A percentile compares a stretch with the other conserved stretches of the same genome.
These are phyloP conservation scores for Epichloe gansuensis DNA, from an alignment of 2,329 filamentous ascomycete genomes.

Conservation along the genomic window DNA sequence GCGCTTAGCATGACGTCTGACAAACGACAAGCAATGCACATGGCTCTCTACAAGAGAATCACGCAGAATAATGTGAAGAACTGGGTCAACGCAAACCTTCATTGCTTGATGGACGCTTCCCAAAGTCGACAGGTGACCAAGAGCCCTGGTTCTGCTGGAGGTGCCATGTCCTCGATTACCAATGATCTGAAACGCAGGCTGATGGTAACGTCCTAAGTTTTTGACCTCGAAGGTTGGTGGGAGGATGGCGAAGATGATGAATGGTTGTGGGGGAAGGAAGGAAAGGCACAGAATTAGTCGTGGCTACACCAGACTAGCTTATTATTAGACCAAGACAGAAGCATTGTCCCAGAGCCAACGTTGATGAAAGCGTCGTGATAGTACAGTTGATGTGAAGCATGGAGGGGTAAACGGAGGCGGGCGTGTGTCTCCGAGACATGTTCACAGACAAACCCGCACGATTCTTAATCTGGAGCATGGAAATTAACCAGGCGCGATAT, in stretches of 20 bases:
- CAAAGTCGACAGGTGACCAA: neutral
- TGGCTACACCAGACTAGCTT: no score
- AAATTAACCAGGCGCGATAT: neutral
- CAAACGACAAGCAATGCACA: constrained; percentile 30
- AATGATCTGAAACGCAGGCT: neutral
- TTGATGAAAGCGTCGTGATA: no score
- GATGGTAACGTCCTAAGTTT: neutral
- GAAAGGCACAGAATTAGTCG: neutral
- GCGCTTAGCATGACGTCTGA: constrained; percentile 63
- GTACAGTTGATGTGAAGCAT: no score
- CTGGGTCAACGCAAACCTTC: constrained; percentile 1
- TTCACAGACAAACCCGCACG: neutral
- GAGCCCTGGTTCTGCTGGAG: neutral
- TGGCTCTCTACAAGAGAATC: constrained; percentile 4
- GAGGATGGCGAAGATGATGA: neutral
- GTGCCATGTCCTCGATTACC: no score
- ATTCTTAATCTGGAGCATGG: neutral
- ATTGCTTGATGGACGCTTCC: constrained; percentile 2
- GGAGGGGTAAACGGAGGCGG: no score
- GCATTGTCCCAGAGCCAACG: no score
- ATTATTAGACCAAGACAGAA: no score
- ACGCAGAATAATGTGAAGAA: constrained; percentile 3
- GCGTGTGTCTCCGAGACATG: no score
- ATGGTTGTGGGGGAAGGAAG: neutral
- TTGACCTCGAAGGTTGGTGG: neutral